Conservation (phyloP, 306 rosid genomes). For the Urtica urens region DNA sequence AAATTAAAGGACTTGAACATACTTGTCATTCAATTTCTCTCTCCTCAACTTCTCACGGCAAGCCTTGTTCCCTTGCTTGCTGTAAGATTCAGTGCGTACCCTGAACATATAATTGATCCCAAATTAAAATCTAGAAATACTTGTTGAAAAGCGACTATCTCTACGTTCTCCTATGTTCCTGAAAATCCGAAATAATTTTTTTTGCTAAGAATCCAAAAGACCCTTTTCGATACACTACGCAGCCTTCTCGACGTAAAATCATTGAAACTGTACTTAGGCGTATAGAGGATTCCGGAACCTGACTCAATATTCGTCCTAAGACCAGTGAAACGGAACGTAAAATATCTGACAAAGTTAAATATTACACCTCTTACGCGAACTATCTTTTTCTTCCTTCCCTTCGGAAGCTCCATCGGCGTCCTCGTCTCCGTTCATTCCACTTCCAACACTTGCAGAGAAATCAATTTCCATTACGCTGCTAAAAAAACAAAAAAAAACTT, state of each 20-base stretch:
- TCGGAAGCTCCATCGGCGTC: constrained; percentile 25
- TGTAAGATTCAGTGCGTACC: constrained; percentile 38
- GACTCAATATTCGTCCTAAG: not conserved
- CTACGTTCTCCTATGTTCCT: no score
- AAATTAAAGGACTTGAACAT: constrained; percentile 24
- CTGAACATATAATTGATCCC: no score
- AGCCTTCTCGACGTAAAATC: no score
- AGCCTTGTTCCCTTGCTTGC: constrained; percentile 59
- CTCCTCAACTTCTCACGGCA: constrained; percentile 85
- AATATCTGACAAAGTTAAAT: not conserved
- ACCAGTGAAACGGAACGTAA: not conserved
- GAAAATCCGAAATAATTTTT: no score
- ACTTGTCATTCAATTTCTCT: constrained; percentile 83
- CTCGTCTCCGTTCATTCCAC: constrained; percentile 33
- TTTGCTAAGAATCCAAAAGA: no score
- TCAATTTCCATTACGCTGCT: constrained; percentile 9
- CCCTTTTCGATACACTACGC: no score
- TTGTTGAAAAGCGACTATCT: no score
- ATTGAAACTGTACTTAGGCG: no score
- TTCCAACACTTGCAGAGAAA: constrained; percentile 5
- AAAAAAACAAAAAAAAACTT: not conserved
- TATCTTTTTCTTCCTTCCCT: constrained; percentile 33
- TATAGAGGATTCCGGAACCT: no score
- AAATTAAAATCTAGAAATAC: no score
- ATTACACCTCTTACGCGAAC: constrained; percentile 50